Evolutionary conservation across 176 grass and related monocot genomes (phyloP).

Genomic region (Puccinellia tenuiflora): DNA sequence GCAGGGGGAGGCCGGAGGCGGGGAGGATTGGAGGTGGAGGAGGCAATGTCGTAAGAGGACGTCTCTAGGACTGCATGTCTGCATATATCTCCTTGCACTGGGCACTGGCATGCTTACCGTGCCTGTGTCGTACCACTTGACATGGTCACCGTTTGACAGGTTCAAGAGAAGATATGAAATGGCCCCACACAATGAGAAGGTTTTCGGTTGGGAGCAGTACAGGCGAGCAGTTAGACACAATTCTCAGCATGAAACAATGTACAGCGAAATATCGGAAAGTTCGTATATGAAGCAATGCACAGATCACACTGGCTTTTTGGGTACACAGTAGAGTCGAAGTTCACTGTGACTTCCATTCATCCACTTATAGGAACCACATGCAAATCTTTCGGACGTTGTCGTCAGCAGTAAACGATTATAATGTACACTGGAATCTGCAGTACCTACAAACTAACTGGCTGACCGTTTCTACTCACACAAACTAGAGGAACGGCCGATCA

Average conservation of each 20-base stretch:
- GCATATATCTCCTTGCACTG: slow-evolving; percentile 32
- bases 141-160: slow-evolving; percentile 20
- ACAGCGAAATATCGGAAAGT: not conserved
- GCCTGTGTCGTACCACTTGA: slow-evolving; percentile 22
- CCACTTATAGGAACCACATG: slow-evolving; percentile 23
- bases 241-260: not conserved
- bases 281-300: not conserved
- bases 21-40: too few species aligned
- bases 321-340: not conserved
- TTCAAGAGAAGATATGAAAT: not conserved
- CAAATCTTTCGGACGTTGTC: slow-evolving; percentile 28
- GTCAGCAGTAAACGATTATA: slow-evolving; percentile 46
- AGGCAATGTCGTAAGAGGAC: too few species aligned
- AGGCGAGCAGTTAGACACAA: not conserved
- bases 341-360: not conserved
- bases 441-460: slow-evolving; percentile 26
- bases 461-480: slow-evolving; percentile 38
- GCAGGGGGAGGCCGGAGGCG: too few species aligned
- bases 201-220: not conserved
- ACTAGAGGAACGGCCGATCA: slow-evolving; percentile 16
- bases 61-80: not conserved
- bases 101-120: slow-evolving; percentile 6
- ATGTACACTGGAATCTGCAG: slow-evolving; percentile 42
- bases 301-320: not conserved
- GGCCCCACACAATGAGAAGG: not conserved